phyloP scores from a whole-genome alignment of 2,329 filamentous ascomycete species.

The Colletotrichum sp. region DNA sequence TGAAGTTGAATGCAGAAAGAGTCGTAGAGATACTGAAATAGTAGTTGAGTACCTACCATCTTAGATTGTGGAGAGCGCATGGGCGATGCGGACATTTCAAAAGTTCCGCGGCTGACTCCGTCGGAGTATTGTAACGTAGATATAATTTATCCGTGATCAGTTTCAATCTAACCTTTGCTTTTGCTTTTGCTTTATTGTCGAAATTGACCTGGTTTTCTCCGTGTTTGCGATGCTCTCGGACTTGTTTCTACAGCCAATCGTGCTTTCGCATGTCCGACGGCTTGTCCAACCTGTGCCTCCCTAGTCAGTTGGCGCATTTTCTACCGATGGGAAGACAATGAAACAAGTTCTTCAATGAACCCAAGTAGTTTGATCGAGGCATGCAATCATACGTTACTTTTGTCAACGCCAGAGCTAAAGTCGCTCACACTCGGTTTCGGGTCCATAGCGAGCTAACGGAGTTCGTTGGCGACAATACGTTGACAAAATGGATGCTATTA shows the following conservation, averaged over 20 bases:
- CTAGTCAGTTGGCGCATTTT: neutral
- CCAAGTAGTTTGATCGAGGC: neutral
- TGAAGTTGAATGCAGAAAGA: fast-evolving
- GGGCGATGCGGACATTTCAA: neutral
- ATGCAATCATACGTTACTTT: neutral
- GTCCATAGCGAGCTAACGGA: neutral
- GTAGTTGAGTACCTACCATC: neutral
- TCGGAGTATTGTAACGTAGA: neutral
- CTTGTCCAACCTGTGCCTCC: fast-evolving
- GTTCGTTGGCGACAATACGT: neutral
- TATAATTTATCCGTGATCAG: fast-evolving
- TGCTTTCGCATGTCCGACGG: fast-evolving
- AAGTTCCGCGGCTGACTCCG: neutral
- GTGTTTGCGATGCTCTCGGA: neutral
- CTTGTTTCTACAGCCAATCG: neutral
- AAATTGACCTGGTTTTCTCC: neutral
- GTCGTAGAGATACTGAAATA: neutral
- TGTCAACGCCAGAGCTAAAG: neutral
- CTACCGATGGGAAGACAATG: fast-evolving
- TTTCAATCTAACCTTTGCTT: neutral
- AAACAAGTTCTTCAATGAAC: fast-evolving
- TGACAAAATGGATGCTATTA: fast-evolving
- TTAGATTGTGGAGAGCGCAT: neutral
- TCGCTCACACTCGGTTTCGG: neutral
- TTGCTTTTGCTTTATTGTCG: neutral